Conservation (phyloP, 78 protist genomes). For the Polysphondylium violaceum region DNA sequence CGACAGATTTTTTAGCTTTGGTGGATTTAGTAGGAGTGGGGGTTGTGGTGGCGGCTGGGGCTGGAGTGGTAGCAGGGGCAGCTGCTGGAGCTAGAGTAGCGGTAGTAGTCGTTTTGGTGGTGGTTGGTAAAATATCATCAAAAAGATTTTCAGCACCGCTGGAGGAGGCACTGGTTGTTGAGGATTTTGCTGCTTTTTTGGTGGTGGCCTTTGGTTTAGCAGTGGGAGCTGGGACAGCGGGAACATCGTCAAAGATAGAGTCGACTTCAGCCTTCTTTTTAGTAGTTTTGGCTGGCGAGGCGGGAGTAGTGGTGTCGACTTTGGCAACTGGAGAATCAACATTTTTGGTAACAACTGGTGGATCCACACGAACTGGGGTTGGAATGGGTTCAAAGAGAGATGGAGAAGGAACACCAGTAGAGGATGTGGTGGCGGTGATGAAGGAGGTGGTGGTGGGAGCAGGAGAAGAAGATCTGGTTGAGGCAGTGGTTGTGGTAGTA, state of each 20-base stretch:
- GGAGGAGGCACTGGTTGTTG: constrained; percentile 8
- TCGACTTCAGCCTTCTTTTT: constrained; percentile 21
- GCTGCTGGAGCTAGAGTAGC: constrained; percentile 23
- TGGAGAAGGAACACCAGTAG: not conserved
- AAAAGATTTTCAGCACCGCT: constrained; percentile 60
- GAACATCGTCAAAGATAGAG: constrained; percentile 62
- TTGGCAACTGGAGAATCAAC: not conserved
- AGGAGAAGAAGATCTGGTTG: constrained; percentile 4
- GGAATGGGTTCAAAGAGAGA: not conserved
- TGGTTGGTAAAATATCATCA: constrained; percentile 23
- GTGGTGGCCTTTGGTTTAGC: constrained; percentile 25
- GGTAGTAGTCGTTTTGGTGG: constrained; percentile 21
- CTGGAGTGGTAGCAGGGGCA: not conserved
- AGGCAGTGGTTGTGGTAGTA: not conserved
- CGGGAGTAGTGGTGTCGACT: constrained; percentile 7
- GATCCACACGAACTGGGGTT: not conserved
- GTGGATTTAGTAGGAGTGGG: constrained; percentile 2
- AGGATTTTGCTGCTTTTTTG: not conserved
- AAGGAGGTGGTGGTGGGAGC: not conserved
- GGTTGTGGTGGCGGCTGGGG: not conserved
- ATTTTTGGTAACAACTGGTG: not conserved
- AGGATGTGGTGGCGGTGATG: not conserved
- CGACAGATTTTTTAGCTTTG: not conserved
- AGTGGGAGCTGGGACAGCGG: not conserved
- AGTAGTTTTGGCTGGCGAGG: not conserved